These are phyloP conservation scores for Fusarium nelsonii DNA, from an alignment of 2,329 filamentous ascomycete species.

Conservation along the genomic window DNA sequence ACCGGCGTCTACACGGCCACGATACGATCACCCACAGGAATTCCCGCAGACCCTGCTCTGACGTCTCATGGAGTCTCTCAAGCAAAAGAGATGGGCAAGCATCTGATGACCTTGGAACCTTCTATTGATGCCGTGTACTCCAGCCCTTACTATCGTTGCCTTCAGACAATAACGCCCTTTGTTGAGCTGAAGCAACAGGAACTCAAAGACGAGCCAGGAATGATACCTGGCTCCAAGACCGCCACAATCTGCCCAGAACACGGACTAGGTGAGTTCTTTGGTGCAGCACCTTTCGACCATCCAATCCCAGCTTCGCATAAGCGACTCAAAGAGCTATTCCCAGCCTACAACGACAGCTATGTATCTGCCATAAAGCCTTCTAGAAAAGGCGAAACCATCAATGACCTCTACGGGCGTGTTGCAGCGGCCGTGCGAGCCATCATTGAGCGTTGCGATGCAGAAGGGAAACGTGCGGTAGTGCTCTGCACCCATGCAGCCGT, in stretches of 20 bases:
- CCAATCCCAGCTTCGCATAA: constrained; percentile 77
- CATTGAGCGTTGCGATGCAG: constrained; percentile 78
- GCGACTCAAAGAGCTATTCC: constrained; percentile 76
- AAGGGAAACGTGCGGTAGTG: constrained; percentile 77
- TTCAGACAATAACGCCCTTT: constrained; percentile 84
- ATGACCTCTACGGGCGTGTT: constrained; percentile 82
- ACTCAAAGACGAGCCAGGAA: constrained; percentile 18
- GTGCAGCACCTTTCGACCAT: constrained; percentile 85
- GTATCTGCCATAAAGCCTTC: constrained; percentile 75
- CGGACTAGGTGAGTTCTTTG: constrained; percentile 88
- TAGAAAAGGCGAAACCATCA: constrained; percentile 80
- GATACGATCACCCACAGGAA: constrained; percentile 85
- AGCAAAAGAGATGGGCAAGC: constrained; percentile 78
- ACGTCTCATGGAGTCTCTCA: constrained; percentile 89
- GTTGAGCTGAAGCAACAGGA: constrained; percentile 59
- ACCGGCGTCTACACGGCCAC: constrained; percentile 82
- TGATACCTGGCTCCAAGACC: constrained; percentile 34
- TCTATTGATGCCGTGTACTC: constrained; percentile 83
- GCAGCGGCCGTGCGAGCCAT: constrained; percentile 77
- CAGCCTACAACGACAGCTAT: constrained; percentile 69
- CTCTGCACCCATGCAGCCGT: constrained; percentile 92
- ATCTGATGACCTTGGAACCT: constrained; percentile 72
- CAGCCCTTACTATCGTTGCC: constrained; percentile 87
- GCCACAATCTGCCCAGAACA: constrained; percentile 66
- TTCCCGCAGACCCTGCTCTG: constrained; percentile 87